Evolutionary conservation across 225 moss, liverwort and hornwort genomes (phyloP), one percentile per base, ranked within the genome.

Genomic region (Marchantia paleacea): DNA sequence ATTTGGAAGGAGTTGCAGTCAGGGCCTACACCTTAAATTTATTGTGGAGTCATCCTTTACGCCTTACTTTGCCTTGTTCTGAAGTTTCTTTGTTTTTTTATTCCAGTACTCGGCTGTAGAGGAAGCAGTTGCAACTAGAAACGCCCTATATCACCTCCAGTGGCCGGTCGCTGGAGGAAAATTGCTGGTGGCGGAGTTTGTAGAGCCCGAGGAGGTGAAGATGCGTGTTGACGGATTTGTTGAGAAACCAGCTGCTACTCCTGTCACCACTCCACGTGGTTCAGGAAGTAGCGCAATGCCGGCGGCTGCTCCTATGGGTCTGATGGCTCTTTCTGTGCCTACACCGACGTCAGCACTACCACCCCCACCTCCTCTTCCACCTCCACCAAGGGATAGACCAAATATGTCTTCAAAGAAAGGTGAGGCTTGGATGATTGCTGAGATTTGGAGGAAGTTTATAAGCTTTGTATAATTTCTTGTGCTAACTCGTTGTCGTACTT

Each of bases 91-190:
- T 77, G 24, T 58, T 80, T 12, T 10, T 31, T 87, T 39, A 39
- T 69, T 86, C 49, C 90, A 99, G 99, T 99, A 95, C 85, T 91
- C 91, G 18, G 85, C 92, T 52, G 84, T 91, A 28, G 99, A 94
- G 47, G 99, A 99, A 85, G 99, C 99, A 68, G 79, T 80, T 79
- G 95, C 93, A 8, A 99, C 99, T 28, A 92, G 99, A 75, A 91
- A 92, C 85, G 95, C 95, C 16, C 80, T 99, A 0, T 99, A 88
- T 88, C 89, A 95, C 82, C 87, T 99, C 71, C 99, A 95, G 86
- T 99, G 99, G 99, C 99, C 99, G 29, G 89, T 92, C 18, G 92
- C 92, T 55, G 99, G 95, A 75, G 99, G 99, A 15, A 92, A 92
- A 73, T 72, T 94, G 71, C 85, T 99, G 79, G 89, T 90, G 74